Percentiles rank a stretch among this genome's conserved stretches.
Evolutionary conservation across 768 basidiomycete genomes (phyloP).

Genomic region (Clitopilus hobsonii): DNA sequence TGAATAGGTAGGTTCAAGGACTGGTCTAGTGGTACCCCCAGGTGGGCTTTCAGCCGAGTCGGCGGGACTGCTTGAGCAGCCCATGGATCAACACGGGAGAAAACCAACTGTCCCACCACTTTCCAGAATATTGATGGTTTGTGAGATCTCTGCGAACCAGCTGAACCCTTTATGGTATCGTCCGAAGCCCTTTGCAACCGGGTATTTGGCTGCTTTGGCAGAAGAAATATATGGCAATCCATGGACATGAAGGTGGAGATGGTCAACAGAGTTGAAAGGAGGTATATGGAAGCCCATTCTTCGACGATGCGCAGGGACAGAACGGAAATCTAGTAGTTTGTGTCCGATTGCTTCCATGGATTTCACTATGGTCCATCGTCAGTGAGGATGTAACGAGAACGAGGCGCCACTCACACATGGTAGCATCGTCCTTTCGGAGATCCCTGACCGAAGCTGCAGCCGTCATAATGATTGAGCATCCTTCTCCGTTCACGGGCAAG

Average conservation of each 20-base stretch:
- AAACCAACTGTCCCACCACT: constrained; percentile 44
- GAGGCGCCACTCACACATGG: constrained; percentile 36
- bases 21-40: background rate
- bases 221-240: constrained; percentile 56
- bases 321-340: constrained; percentile 40
- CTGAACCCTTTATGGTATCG: constrained; percentile 56
- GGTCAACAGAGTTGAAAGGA: constrained; percentile 67
- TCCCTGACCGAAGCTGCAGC: constrained; percentile 50
- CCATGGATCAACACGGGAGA: constrained; percentile 36
- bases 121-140: constrained; percentile 58
- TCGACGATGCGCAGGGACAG: constrained; percentile 28
- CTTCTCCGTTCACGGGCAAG: background rate
- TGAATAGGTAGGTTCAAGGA: background rate
- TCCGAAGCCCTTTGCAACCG: constrained; percentile 31
- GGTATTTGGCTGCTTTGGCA: constrained; percentile 41
- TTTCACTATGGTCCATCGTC: constrained; percentile 18
- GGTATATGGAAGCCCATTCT: constrained; percentile 84
- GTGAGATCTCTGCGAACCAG: constrained; percentile 67
- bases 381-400: background rate
- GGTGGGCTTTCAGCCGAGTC: background rate
- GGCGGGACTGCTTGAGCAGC: background rate
- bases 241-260: constrained; percentile 74
- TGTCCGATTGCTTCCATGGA: constrained; percentile 42
- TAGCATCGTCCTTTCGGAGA: constrained; percentile 37
- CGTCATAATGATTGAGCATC: constrained; percentile 2